A percentile compares a stretch with the other conserved stretches of the same genome.
Conservation (phyloP, 768 basidiomycete species). For the Auriscalpium vulgare region DNA sequence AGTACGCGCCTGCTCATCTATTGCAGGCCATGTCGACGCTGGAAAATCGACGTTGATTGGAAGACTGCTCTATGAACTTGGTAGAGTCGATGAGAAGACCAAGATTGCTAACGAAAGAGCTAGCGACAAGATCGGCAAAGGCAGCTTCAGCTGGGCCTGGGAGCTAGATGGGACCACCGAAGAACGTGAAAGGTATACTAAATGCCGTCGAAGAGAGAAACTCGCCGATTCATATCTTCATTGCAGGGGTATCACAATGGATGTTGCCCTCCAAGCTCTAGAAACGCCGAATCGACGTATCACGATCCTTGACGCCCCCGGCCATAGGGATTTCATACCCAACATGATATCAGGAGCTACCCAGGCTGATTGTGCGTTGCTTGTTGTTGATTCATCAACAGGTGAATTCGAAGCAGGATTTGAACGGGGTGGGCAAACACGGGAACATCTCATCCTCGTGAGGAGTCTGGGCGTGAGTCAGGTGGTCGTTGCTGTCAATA, state of each 20-base stretch:
- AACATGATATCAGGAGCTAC: constrained; percentile 99
- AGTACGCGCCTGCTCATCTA: too few relatives aligned
- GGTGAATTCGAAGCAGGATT: constrained; percentile 98
- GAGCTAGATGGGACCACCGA: constrained; percentile 88
- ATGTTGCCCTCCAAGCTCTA: constrained; percentile 80
- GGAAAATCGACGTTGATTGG: constrained; percentile 99
- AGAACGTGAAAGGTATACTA: constrained; percentile 77
- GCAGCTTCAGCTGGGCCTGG: constrained; percentile 98
- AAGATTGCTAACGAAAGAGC: constrained; percentile 81
- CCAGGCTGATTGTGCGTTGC: constrained; percentile 90
- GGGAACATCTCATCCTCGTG: constrained; percentile 89
- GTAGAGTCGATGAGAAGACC: constrained; percentile 79
- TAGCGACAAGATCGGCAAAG: constrained; percentile 84
- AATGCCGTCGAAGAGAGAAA: too few relatives aligned
- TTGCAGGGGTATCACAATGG: constrained; percentile 92
- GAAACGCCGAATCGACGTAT: constrained; percentile 68
- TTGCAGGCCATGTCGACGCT: constrained; percentile 91
- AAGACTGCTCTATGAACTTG: constrained; percentile 85
- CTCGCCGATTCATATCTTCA: too few relatives aligned
- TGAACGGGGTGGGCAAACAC: constrained; percentile 87
- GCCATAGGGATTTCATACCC: constrained; percentile 95
- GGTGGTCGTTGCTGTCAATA: constrained; percentile 90
- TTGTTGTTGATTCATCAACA: constrained; percentile 83
- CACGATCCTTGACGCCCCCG: constrained; percentile 95
- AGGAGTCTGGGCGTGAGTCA: constrained; percentile 89